Conservation (phyloP, 176 grass and related monocot species). For the Triticum dicoccoides region DNA sequence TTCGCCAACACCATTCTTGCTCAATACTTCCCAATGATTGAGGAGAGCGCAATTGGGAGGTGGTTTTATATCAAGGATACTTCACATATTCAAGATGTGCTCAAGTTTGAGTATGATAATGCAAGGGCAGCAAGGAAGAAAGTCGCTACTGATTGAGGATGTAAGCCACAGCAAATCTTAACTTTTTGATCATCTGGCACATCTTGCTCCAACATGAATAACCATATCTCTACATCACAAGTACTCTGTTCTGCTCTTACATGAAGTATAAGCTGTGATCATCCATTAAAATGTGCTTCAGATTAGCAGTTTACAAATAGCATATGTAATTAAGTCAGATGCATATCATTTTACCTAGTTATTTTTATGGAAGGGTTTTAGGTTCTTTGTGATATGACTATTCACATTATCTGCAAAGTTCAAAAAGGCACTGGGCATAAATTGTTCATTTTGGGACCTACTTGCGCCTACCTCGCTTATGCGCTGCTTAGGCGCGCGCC, state of each 20-base stretch:
- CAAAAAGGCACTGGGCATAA: no score
- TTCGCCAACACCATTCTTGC: constrained; percentile 71
- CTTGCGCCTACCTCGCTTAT: no score
- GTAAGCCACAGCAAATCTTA: constrained; percentile 28
- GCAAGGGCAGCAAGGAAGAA: constrained; percentile 91
- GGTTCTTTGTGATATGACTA: background rate
- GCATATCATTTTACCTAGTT: background rate
- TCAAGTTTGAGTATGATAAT: constrained; percentile 98
- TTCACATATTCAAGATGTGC: constrained; percentile 82
- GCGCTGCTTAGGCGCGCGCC: no score
- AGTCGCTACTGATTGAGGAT: constrained; percentile 74
- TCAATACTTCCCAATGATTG: constrained; percentile 85
- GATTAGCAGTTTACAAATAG: background rate
- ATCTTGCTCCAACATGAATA: background rate
- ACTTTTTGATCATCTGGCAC: constrained; percentile 4
- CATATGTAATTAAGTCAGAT: background rate
- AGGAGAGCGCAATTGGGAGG: constrained; percentile 77
- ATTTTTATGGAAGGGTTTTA: background rate
- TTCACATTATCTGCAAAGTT: no score
- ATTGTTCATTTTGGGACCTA: no score
- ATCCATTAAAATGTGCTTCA: background rate
- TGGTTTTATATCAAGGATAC: constrained; percentile 93
- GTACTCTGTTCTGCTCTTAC: background rate
- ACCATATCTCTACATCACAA: background rate
- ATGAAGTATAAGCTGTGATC: no score